A percentile compares a stretch with the other conserved stretches of the same genome.
These are phyloP conservation scores for Fragosphaeria purpurea DNA, from an alignment of 2,329 filamentous ascomycete species.

Conservation along the genomic window DNA sequence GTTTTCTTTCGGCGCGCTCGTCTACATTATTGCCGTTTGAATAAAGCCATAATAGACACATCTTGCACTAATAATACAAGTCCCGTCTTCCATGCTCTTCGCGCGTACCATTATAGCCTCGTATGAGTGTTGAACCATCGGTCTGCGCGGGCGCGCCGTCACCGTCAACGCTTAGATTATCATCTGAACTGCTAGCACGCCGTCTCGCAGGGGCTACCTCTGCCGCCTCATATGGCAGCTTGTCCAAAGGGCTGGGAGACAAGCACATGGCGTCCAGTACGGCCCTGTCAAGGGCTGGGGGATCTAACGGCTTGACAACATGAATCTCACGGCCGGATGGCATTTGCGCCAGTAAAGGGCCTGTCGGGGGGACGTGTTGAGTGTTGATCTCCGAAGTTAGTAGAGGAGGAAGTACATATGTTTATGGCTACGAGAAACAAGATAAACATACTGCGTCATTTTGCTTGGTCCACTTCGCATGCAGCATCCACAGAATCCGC, in stretches of 20 bases:
- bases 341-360: constrained; percentile 64
- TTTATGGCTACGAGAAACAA: background rate
- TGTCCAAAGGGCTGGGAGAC: constrained; percentile 36
- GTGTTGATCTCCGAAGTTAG: constrained; percentile 56
- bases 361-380: constrained; percentile 62
- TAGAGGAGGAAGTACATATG: too few relatives aligned
- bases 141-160: too few relatives aligned
- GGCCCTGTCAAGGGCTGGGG: constrained; percentile 54
- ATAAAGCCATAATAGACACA: too few relatives aligned
- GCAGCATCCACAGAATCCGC: constrained; percentile 75
- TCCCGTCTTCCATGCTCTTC: background rate
- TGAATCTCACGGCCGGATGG: constrained; percentile 86
- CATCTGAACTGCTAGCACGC: constrained; percentile 30
- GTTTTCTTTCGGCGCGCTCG: too few relatives aligned
- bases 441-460: constrained; percentile 60
- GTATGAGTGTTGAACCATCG: background rate
- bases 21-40: too few relatives aligned
- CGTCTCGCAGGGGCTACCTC: constrained; percentile 22
- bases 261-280: constrained; percentile 53
- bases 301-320: constrained; percentile 55
- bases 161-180: constrained; percentile 19
- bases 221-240: constrained; percentile 26
- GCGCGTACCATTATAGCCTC: constrained; percentile 5
- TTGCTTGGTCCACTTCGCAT: constrained; percentile 81
- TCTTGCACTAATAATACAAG: too few relatives aligned